Percentiles rank a stretch among this genome's conserved stretches.
Conservation (phyloP, 2,329 filamentous ascomycete genomes). For the Gnomoniopsis smithogilvyi region DNA sequence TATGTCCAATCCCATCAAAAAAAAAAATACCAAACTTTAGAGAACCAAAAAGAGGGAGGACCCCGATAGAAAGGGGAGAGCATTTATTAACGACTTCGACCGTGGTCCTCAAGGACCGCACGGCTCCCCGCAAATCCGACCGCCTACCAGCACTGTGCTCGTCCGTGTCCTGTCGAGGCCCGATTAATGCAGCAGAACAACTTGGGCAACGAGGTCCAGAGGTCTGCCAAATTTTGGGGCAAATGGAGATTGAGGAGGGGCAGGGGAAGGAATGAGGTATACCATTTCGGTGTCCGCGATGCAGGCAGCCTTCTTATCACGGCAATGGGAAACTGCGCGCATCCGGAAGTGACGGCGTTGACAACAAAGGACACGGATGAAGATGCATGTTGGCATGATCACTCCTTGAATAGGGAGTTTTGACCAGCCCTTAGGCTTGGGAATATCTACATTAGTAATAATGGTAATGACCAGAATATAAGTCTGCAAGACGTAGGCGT, state of each 20-base stretch:
- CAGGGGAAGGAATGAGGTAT: background rate
- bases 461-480: background rate
- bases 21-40: background rate
- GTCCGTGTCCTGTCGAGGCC: conserved; percentile 5
- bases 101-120: conserved; percentile 4
- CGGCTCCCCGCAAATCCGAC: conserved; percentile 14
- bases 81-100: conserved; percentile 13
- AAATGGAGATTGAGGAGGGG: no score
- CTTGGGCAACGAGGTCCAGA: background rate
- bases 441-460: background rate
- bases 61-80: background rate
- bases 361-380: background rate
- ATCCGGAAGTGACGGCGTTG: background rate
- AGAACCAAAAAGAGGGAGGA: background rate
- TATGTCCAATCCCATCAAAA: background rate
- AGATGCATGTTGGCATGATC: conserved; percentile 1
- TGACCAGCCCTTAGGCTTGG: conserved; percentile 1
- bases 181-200: background rate
- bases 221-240: background rate
- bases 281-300: background rate
- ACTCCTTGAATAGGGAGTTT: conserved; percentile 14
- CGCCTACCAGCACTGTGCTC: conserved; percentile 7
- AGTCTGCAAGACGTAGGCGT: background rate
- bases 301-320: background rate
- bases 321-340: no score